phyloP scores from a whole-genome alignment of 2,329 filamentous ascomycete species.

The Ophiostoma populinum region DNA sequence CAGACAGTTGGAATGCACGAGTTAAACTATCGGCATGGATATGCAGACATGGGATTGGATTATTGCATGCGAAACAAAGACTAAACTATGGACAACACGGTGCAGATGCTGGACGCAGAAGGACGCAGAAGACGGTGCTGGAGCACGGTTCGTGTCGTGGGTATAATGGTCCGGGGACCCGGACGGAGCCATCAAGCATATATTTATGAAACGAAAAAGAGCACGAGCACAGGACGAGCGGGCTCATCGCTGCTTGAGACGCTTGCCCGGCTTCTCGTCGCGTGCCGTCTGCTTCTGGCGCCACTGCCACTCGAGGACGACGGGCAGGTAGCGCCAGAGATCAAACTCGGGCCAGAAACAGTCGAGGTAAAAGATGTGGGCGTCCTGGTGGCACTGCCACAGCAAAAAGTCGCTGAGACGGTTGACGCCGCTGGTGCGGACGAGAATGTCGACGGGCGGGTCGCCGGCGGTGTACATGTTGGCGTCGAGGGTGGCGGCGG shows the following conservation, averaged over 20 bases:
- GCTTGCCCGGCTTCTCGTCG: conserved; percentile 25
- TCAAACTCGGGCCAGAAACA: conserved; percentile 95
- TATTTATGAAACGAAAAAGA: too few species aligned
- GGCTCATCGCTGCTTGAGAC: conserved; percentile 17
- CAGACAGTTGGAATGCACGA: too few species aligned
- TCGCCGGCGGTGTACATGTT: conserved; percentile 79
- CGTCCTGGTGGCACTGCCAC: conserved; percentile 91
- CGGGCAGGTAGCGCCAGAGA: conserved; percentile 80
- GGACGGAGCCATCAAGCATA: too few species aligned
- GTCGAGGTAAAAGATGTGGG: conserved; percentile 80
- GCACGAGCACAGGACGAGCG: neutral
- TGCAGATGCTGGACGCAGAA: too few species aligned
- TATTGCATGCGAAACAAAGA: too few species aligned
- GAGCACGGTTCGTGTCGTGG: too few species aligned
- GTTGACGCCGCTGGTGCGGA: conserved; percentile 85
- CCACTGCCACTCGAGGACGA: conserved; percentile 80
- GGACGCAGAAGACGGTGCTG: too few species aligned
- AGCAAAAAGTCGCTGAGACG: conserved; percentile 95
- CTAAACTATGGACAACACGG: too few species aligned
- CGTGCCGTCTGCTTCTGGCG: conserved; percentile 38
- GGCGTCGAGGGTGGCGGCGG: conserved; percentile 58
- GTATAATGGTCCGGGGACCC: too few species aligned
- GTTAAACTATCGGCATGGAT: too few species aligned
- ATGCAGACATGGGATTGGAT: too few species aligned
- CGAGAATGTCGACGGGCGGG: conserved; percentile 77